Evolutionary conservation across 1,139 yeast genomes (phyloP).

Genomic region (Yamadazyma taylorii): DNA sequence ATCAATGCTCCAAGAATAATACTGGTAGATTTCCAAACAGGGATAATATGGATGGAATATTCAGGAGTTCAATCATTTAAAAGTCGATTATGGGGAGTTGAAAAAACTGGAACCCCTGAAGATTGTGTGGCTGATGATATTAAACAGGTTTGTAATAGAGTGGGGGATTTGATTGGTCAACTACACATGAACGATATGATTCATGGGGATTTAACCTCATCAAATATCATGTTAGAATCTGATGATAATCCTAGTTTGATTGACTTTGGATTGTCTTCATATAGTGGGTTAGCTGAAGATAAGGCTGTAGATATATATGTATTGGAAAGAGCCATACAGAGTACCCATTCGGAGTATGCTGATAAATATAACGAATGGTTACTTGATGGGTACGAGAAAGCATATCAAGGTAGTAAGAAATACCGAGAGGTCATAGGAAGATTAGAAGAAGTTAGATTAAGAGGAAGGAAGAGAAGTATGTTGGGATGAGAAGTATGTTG

Average conservation of each 20-base stretch:
- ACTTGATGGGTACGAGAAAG: slow-evolving; percentile 66
- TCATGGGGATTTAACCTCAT: slow-evolving; percentile 94
- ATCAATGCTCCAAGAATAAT: slow-evolving; percentile 69
- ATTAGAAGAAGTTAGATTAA: slow-evolving; percentile 78
- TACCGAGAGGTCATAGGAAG: slow-evolving; percentile 58
- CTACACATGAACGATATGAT: slow-evolving; percentile 78
- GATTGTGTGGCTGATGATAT: slow-evolving; percentile 39
- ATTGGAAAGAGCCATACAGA: slow-evolving; percentile 82
- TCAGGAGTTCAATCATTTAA: slow-evolving; percentile 69
- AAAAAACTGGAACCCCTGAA: slow-evolving; percentile 26
- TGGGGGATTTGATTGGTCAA: slow-evolving; percentile 70
- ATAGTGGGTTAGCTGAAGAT: slow-evolving; percentile 78
- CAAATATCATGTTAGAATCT: slow-evolving; percentile 64
- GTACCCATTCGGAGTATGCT: slow-evolving; percentile 84
- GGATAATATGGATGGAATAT: slow-evolving; percentile 87
- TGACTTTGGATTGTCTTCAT: slow-evolving; percentile 89
- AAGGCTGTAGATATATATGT: slow-evolving; percentile 96
- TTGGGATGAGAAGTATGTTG: slow-evolving; percentile 46
- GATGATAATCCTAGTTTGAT: slow-evolving; percentile 60
- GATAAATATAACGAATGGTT: slow-evolving; percentile 67
- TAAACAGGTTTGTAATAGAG: slow-evolving; percentile 41
- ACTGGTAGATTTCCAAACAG: slow-evolving; percentile 73
- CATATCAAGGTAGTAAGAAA: slow-evolving; percentile 41
- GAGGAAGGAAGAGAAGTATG: slow-evolving; percentile 97
- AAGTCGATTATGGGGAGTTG: slow-evolving; percentile 69